Conservation (phyloP, 1,139 yeast genomes). For the Candida neerlandica region DNA sequence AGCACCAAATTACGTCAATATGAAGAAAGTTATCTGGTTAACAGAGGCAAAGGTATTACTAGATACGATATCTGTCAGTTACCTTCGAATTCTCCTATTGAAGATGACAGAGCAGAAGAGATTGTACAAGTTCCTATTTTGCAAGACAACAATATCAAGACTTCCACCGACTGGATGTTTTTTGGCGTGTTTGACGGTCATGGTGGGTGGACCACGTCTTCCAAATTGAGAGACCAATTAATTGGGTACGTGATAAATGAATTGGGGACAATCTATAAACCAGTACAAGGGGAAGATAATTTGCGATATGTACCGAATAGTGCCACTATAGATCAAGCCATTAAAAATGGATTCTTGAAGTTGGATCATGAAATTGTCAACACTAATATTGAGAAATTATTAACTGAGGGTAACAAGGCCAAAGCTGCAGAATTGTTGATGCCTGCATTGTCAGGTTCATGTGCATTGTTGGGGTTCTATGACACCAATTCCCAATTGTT, state of each 20-base stretch:
- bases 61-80: conserved; percentile 89
- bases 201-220: conserved; percentile 93
- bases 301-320: conserved; percentile 60
- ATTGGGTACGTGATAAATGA: conserved; percentile 78
- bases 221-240: conserved; percentile 77
- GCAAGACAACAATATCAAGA: conserved; percentile 53
- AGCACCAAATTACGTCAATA: conserved; percentile 65
- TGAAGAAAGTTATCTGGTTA: conserved; percentile 80
- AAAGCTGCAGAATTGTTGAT: conserved; percentile 75
- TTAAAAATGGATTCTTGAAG: conserved; percentile 76
- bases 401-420: conserved; percentile 60
- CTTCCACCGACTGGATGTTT: conserved; percentile 85
- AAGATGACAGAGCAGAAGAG: conserved; percentile 89
- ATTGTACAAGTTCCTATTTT: conserved; percentile 78
- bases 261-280: conserved; percentile 66
- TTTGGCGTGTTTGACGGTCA: conserved; percentile 98
- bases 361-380: conserved; percentile 87
- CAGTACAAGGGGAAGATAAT: conserved; percentile 52
- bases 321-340: conserved; percentile 76
- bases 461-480: conserved; percentile 86
- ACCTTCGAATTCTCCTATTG: conserved; percentile 91
- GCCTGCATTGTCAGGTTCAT: conserved; percentile 95
- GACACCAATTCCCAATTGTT: conserved; percentile 73
- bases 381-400: conserved; percentile 67
- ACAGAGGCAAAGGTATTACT: conserved; percentile 88